phyloP scores from a whole-genome alignment of 176 grass and related monocot species.

The Chloris gayana region DNA sequence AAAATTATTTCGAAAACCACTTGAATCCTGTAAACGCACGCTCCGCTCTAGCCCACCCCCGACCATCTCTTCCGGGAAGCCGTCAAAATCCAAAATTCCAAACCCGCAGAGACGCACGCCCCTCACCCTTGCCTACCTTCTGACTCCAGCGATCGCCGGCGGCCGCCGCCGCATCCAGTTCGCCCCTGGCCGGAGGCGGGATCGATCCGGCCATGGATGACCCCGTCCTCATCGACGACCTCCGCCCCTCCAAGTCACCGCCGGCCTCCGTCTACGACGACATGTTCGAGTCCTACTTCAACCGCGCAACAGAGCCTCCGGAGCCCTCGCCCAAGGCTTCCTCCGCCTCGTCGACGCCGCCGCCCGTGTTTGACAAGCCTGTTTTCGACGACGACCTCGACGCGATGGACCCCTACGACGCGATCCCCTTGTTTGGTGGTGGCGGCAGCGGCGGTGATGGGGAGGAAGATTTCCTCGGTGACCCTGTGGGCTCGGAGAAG shows the following conservation, averaged over 20 bases:
- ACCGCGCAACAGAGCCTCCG: not conserved
- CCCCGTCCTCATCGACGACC: conserved; percentile 38
- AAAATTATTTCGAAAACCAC: not conserved
- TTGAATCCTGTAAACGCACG: not conserved
- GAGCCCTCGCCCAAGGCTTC: conserved; percentile 31
- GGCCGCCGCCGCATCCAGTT: not conserved
- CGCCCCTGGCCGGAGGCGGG: not conserved
- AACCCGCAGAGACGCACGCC: not conserved
- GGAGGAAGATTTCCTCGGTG: conserved; percentile 49
- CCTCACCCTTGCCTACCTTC: not conserved
- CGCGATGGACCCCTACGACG: conserved; percentile 29
- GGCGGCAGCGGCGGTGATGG: conserved; percentile 32
- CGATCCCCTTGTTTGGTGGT: conserved; percentile 48
- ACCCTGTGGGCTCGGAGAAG: conserved; percentile 33
- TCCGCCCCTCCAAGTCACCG: conserved; percentile 32
- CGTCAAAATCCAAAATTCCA: conserved; percentile 28
- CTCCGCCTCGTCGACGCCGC: conserved; percentile 30
- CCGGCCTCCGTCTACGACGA: conserved; percentile 39
- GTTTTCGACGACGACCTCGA: conserved; percentile 50
- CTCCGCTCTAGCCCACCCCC: not conserved
- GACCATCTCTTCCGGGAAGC: not conserved
- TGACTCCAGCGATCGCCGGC: conserved; percentile 16
- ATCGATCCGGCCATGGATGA: conserved; percentile 52
- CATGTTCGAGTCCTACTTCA: conserved; percentile 51
- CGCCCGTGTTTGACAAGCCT: conserved; percentile 43